Evolutionary conservation across 139 green algal genomes (phyloP), one percentile per base, ranked within the genome.

Genomic region (Limnomonas spitsbergensis): DNA sequence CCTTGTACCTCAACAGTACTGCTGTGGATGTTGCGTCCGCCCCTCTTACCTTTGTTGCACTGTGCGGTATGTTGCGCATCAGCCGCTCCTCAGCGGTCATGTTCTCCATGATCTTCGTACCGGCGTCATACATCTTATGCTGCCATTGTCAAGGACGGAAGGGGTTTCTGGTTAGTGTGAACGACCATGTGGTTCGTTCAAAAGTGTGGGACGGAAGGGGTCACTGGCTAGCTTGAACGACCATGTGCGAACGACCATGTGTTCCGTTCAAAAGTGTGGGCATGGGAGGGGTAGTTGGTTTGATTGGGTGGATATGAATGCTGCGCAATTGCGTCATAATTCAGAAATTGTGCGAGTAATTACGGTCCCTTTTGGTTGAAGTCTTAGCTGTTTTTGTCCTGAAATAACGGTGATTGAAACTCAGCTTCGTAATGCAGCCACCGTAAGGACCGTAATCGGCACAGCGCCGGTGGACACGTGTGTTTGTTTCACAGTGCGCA

Each of bases 1-100:
- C n/a, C n/a, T n/a, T n/a, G n/a, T n/a, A n/a, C n/a, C n/a, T n/a
- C n/a, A n/a, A n/a, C n/a, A n/a, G n/a, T n/a, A n/a, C n/a, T n/a
- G n/a, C n/a, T n/a, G n/a, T n/a, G n/a, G n/a, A n/a, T n/a, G n/a
- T n/a, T n/a, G n/a, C n/a, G n/a, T n/a, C n/a, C n/a, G n/a, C n/a
- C n/a, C n/a, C n/a, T n/a, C 73, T 3, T 39, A 86, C 81, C 81
- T 83, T 86, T 73, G 80, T 80, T 4, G 82, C 82, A 2, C 39
- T 34, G 4, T 37, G 38, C 9, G 82, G 82, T 35, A 86, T 86
- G 75, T 83, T 82, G 37, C 75, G 69, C 82, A 86, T 86, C 0
- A 86, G 78, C 20, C 82, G 68, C 75, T 86, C 82, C 69, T 86
- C 82, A 2, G 82, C 82, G 35, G 78, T 81, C 82, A 86, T 83